Base-by-base conservation (phyloP, 1,284 basidiomycete genomes). In the Phylloboletellus chloephorus region DNA sequence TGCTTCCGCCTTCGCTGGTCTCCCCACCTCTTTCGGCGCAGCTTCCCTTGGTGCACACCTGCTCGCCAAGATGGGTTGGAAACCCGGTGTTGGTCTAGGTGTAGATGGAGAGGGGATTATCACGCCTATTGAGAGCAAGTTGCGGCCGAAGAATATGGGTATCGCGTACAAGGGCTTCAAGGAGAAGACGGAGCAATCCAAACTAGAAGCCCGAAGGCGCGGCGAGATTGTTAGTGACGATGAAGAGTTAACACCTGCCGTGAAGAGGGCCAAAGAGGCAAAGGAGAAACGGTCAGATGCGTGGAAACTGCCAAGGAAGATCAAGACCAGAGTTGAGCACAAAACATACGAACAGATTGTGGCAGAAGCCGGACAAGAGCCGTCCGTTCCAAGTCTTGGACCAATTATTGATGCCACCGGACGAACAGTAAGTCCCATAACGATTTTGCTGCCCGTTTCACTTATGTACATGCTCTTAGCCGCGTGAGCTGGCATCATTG, bases 311-410 rank as follows among this genome's bases (percentile, higher is more conserved):
- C 82, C 88, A 13, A 88, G 79, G 69, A 91, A 86, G 59, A 72
- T 79, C 45, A 96, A 92, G 66, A 79, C 76, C 20, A 88, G 80
- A 63, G 71, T 93, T 19, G 82, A 92, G 57, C 90, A 95, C 68
- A 94, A 93, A 71, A 92, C 91, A 0, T 97, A 96, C 57, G 94
- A 98, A 62, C 79, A 98, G 63, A 88, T 97, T 42, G 61, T 97
- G 32, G 85, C 86, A 3, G 92, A 94, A 60, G 81, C 85, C 15
- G 87, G 84, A 0, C 70, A 76, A 47, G 76, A 81, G 25, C 67
- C 72, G 2, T 55, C 71, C 3, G 53, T 67, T 4, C 53, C 79
- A 3, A 79, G 81, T 1, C 63, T 92, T 33, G 92, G 90, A 3
- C 78, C 84, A 52, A 93, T 98, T 23, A 86, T 96, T 39, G 94